Conservation (phyloP, 176 grass and related monocot genomes). For the Hordeum marinum region DNA sequence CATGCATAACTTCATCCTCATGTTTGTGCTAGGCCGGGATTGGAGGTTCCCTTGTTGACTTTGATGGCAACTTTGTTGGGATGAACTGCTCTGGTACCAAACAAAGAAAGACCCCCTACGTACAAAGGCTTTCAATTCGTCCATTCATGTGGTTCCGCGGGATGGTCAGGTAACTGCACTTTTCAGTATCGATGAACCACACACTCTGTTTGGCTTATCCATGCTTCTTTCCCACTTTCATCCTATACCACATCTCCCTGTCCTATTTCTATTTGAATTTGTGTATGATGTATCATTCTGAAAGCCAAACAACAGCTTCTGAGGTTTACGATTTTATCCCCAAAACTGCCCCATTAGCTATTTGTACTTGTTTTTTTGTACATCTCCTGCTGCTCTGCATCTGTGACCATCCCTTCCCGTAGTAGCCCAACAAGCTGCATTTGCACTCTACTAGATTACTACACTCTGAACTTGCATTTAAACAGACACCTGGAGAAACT, state of each 20-base stretch:
- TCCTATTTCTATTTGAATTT: background rate
- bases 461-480: background rate
- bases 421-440: background rate
- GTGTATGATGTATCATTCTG: background rate
- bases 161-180: background rate
- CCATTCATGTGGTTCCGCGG: background rate
- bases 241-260: background rate
- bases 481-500: background rate
- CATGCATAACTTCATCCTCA: background rate
- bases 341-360: background rate
- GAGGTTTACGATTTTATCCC: background rate
- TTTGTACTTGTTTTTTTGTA: background rate
- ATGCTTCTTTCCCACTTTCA: background rate
- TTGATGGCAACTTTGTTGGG: background rate
- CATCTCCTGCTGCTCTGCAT: background rate
- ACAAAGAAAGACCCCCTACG: background rate
- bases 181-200: background rate
- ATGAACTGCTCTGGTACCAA: background rate
- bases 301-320: background rate
- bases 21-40: background rate
- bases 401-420: background rate
- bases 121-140: background rate
- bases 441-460: background rate
- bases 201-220: background rate
- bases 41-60: background rate